Evolutionary conservation across 164 flowering plant genomes (phyloP), one percentile per base, ranked within the genome.

Genomic region (Vitis labrusca): DNA sequence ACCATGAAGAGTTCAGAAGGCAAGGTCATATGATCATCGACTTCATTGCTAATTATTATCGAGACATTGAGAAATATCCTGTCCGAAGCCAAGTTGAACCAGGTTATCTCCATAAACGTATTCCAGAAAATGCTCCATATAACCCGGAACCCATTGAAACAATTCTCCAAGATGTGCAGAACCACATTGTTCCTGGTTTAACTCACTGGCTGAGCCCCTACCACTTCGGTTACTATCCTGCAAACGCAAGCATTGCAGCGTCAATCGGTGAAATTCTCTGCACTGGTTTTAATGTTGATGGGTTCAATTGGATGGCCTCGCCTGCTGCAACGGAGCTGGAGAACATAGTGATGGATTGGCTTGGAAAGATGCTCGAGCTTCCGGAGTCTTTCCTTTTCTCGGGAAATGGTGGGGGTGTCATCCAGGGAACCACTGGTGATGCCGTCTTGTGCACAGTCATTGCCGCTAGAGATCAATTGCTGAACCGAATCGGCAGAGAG

Each of bases 191-290:
- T 8, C 94, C 95, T 1, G 95, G 92, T 0, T n/a, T 90, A 1
- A 88, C 91, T 0, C 93, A 87, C 50, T 88, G 95, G 95, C 87
- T 82, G 60, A 90, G 92, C 67, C 96, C 91, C 0, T 82, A 83
- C 59, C 83, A 74, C 69, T 91, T 77, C 54, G 93, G 89, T 8
- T 87, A 84, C 77, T 89, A 82, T 68, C 90, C 86, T 9, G 73
- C 85, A 1, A 82, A 81, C 30, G 82, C 75, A 0, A 85, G 88
- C 68, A 73, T 70, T 4, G 93, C 92, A 0, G 90, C 85, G 0
- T 82, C 88, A 47, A 76, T 87, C 1, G 97, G 94, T 0, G 94
- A 91, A 63, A 81, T 88, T 84, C 79, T 89, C 23, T 79, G 85
- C 49, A 71, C 84, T 6, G 94, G 94, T 0, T 82, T 91, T 49